Conservation (phyloP, 2,329 filamentous ascomycete genomes). For the Penicillium sp. region DNA sequence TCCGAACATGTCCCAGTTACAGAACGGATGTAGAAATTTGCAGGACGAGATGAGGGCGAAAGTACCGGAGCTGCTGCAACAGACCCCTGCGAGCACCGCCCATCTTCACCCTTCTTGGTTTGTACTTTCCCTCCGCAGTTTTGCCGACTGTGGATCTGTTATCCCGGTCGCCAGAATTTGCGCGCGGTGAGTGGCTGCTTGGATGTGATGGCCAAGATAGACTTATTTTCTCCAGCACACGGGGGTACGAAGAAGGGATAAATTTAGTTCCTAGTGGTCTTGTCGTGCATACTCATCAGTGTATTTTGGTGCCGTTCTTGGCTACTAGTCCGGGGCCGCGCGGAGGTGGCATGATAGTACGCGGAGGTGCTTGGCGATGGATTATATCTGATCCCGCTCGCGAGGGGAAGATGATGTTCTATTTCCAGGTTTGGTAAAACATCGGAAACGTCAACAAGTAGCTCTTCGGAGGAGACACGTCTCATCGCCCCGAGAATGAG, state of each 20-base stretch:
- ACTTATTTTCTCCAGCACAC: background rate
- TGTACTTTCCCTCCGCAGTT: background rate
- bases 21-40: too few relatives aligned
- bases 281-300: background rate
- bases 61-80: background rate
- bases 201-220: conserved; percentile 12
- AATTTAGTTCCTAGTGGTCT: conserved; percentile 2
- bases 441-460: too few relatives aligned
- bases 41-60: background rate
- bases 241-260: background rate
- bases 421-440: too few relatives aligned
- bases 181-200: background rate
- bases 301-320: background rate
- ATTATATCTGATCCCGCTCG: too few relatives aligned
- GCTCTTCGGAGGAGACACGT: background rate
- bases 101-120: conserved; percentile 9
- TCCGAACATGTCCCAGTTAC: background rate
- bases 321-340: background rate
- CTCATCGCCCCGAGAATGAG: background rate
- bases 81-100: background rate
- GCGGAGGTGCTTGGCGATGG: conserved; percentile 12
- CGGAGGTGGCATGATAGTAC: background rate
- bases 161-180: background rate
- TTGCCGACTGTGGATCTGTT: background rate
- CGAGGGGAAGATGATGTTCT: too few relatives aligned